Evolutionary conservation across 2,329 filamentous ascomycete genomes (phyloP).

Genomic region (Diaporthe velutina): DNA sequence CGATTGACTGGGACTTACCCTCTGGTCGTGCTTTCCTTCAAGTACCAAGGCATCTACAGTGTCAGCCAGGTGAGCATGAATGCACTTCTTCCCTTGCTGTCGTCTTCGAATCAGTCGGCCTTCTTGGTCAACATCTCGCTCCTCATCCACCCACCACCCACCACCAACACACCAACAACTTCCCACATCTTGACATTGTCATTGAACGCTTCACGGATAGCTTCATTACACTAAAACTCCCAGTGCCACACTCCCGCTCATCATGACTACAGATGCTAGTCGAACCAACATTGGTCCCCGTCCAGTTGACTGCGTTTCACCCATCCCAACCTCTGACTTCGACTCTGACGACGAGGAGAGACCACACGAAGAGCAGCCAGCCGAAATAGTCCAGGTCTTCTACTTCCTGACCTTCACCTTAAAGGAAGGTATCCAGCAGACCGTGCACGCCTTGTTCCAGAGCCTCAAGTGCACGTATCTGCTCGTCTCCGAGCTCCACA

Average conservation of each 20-base stretch:
- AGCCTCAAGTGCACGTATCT: constrained; percentile 35
- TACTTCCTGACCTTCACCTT: constrained; percentile 45
- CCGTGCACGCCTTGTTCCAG: constrained; percentile 11
- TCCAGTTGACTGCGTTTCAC: background rate
- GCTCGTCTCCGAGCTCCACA: constrained; percentile 35
- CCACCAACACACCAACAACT: background rate
- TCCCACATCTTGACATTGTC: background rate
- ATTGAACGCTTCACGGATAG: background rate
- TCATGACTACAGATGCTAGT: constrained; percentile 32
- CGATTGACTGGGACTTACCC: background rate
- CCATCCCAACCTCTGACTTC: background rate
- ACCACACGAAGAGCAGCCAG: background rate
- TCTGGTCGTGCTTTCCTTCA: background rate
- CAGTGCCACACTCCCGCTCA: background rate
- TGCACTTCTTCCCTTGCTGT: background rate
- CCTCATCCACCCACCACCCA: background rate
- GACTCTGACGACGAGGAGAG: background rate
- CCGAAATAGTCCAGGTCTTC: constrained; percentile 38
- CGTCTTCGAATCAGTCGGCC: background rate
- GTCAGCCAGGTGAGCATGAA: background rate
- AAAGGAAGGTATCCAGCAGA: constrained; percentile 38
- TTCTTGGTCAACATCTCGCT: background rate
- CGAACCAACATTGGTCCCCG: background rate
- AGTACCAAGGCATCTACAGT: background rate
- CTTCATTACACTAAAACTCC: too few relatives aligned